These are phyloP conservation scores for Dicorynia guianensis DNA, from an alignment of 306 rosid species.

Conservation along the genomic window DNA sequence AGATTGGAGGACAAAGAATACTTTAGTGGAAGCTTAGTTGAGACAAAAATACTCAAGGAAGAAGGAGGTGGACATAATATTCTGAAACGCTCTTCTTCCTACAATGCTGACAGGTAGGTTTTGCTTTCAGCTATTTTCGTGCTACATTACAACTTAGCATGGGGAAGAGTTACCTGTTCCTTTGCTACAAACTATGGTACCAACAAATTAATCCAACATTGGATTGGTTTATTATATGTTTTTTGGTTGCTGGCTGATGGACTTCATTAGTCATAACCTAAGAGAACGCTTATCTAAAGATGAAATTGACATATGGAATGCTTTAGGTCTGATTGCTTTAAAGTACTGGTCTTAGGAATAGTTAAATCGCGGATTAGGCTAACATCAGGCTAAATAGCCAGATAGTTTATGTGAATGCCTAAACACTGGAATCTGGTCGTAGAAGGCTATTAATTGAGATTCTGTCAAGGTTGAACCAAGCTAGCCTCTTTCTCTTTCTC, in stretches of 20 bases:
- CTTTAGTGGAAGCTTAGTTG: slow-evolving; percentile 94
- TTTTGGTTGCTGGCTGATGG: slow-evolving; percentile 5
- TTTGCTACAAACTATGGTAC: slow-evolving; percentile 7
- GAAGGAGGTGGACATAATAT: slow-evolving; percentile 56
- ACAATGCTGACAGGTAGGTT: slow-evolving; percentile 81
- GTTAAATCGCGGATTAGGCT: slow-evolving; percentile 7
- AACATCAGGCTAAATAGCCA: slow-evolving; percentile 4
- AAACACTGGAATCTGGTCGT: slow-evolving; percentile 23
- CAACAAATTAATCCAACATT: slow-evolving; percentile 2
- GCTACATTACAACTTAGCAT: slow-evolving; percentile 16
- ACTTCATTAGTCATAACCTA: slow-evolving; percentile 9
- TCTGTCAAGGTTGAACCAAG: slow-evolving; percentile 28
- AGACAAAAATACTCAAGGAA: slow-evolving; percentile 76
- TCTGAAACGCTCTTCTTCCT: slow-evolving; percentile 94
- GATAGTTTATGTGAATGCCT: slow-evolving; percentile 7
- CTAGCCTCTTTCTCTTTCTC: background rate
- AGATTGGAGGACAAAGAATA: slow-evolving; percentile 94
- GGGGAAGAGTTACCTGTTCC: slow-evolving; percentile 13
- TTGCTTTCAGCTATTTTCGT: slow-evolving; percentile 32
- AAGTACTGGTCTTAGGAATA: slow-evolving; percentile 10
- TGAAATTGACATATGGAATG: slow-evolving; percentile 17
- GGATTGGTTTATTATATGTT: background rate
- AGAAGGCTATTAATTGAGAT: slow-evolving; percentile 1
- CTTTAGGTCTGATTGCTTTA: slow-evolving; percentile 27
- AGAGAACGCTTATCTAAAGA: slow-evolving; percentile 18